Percentiles rank a stretch among this genome's conserved stretches.
phyloP scores from a whole-genome alignment of 192 early-diverging fungal species.

The Allomyces javanicus region DNA sequence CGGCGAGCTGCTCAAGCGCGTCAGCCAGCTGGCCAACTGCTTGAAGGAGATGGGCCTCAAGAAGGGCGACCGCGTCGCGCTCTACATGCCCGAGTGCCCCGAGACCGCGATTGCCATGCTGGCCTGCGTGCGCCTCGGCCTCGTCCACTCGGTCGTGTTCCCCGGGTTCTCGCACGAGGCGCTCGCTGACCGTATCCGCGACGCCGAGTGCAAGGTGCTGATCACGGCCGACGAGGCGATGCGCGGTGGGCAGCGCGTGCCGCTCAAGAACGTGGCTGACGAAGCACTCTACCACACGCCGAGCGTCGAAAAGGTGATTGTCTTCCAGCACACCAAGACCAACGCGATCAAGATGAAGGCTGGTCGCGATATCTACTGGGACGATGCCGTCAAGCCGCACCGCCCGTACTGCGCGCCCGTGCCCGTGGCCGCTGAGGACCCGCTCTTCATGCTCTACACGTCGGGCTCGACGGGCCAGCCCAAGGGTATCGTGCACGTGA shows the following conservation, averaged over 20 bases:
- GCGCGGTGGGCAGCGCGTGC: slow-evolving; percentile 72
- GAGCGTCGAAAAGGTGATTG: slow-evolving; percentile 33
- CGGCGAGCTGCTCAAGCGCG: slow-evolving; percentile 40
- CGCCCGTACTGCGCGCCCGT: slow-evolving; percentile 23
- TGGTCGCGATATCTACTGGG: slow-evolving; percentile 33
- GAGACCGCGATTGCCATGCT: slow-evolving; percentile 69
- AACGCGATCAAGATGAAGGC: slow-evolving; percentile 25
- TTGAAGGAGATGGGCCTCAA: slow-evolving; percentile 35
- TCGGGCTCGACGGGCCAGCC: slow-evolving; percentile 59
- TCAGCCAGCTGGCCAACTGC: slow-evolving; percentile 44
- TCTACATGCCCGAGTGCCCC: slow-evolving; percentile 74
- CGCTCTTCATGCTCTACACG: slow-evolving; percentile 67
- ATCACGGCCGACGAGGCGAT: slow-evolving; percentile 61
- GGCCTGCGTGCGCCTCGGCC: slow-evolving; percentile 65
- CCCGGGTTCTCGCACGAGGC: slow-evolving; percentile 58
- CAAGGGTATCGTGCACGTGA: slow-evolving; percentile 29
- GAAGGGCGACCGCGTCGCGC: slow-evolving; percentile 52
- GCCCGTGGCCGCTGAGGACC: slow-evolving; percentile 39
- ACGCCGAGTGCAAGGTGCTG: slow-evolving; percentile 51
- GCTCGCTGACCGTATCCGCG: slow-evolving; percentile 65
- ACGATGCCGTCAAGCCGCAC: slow-evolving; percentile 24
- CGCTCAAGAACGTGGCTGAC: slow-evolving; percentile 83
- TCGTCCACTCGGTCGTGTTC: slow-evolving; percentile 64
- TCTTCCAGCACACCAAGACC: slow-evolving; percentile 47
- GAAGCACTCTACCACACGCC: slow-evolving; percentile 64